Evolutionary conservation across 371 early-diverging fungal genomes (phyloP).

Genomic region (Rhizopus arrhizus): DNA sequence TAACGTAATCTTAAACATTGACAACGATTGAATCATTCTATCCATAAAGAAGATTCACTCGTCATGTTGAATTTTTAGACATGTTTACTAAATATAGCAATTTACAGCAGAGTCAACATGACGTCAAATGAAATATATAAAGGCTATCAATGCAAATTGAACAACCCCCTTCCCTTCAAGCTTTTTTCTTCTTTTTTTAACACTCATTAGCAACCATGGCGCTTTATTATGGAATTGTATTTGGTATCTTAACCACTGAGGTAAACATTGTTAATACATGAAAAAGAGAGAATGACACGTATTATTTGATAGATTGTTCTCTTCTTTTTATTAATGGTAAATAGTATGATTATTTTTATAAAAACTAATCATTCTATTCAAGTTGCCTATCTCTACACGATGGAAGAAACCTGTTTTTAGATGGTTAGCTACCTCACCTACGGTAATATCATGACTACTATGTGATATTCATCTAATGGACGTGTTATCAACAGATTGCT

Average conservation of each 20-base stretch:
- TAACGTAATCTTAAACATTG: too few species aligned
- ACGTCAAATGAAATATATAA: neutral
- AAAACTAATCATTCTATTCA: neutral
- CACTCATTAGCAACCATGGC: slow-evolving; percentile 31
- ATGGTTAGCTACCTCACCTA: slow-evolving; percentile 48
- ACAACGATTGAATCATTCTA: too few species aligned
- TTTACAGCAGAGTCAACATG: slow-evolving; percentile 2
- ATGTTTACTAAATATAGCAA: slow-evolving; percentile 4
- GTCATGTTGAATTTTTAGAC: neutral
- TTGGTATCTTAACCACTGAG: slow-evolving; percentile 44
- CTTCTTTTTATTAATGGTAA: slow-evolving; percentile 50
- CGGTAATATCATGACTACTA: slow-evolving; percentile 14
- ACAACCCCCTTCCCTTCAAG: neutral
- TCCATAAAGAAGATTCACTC: neutral
- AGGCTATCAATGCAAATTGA: neutral
- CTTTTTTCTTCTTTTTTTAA: slow-evolving; percentile 7
- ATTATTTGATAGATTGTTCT: slow-evolving; percentile 39
- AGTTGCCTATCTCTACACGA: slow-evolving; percentile 57
- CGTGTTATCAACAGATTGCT: slow-evolving; percentile 34
- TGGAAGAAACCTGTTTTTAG: slow-evolving; percentile 59
- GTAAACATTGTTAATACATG: slow-evolving; percentile 16
- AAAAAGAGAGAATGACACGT: too few species aligned
- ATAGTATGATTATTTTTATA: neutral
- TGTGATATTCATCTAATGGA: neutral
- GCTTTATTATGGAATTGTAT: slow-evolving; percentile 48